Evolutionary conservation across 192 early-diverging fungal species (phyloP).

Genomic region (Coemansia sp.): DNA sequence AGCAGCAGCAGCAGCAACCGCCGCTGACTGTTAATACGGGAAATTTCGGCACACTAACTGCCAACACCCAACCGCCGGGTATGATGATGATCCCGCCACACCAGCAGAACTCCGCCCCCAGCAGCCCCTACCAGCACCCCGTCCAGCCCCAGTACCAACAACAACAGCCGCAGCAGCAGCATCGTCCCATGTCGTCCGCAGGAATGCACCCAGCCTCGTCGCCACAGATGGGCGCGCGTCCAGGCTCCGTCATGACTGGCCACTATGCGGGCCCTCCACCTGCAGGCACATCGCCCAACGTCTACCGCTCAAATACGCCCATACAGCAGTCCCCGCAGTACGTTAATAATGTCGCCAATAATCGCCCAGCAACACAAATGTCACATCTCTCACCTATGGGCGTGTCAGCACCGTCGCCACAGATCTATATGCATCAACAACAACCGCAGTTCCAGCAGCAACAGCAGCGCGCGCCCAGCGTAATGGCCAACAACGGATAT

Average conservation of each 20-base stretch:
- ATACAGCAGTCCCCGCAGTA: background rate
- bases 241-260: background rate
- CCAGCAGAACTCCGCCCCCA: background rate
- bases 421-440: constrained; percentile 3
- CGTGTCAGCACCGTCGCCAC: constrained; percentile 31
- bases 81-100: constrained; percentile 11
- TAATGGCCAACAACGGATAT: constrained; percentile 20
- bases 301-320: constrained; percentile 25
- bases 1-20: background rate
- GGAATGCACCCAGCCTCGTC: background rate
- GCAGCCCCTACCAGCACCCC: background rate
- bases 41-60: constrained; percentile 43
- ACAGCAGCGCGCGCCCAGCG: constrained; percentile 36
- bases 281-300: background rate
- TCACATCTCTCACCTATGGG: constrained; percentile 3
- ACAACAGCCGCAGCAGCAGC: background rate
- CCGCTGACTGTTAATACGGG: constrained; percentile 18
- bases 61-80: constrained; percentile 21
- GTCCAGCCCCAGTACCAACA: constrained; percentile 1
- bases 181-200: background rate
- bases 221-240: background rate
- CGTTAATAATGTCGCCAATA: background rate
- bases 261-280: background rate
- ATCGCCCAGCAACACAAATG: background rate
- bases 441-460: constrained; percentile 4